These are phyloP conservation scores for Harringtonia lauricola DNA, from an alignment of 2,329 filamentous ascomycete genomes.

Conservation along the genomic window DNA sequence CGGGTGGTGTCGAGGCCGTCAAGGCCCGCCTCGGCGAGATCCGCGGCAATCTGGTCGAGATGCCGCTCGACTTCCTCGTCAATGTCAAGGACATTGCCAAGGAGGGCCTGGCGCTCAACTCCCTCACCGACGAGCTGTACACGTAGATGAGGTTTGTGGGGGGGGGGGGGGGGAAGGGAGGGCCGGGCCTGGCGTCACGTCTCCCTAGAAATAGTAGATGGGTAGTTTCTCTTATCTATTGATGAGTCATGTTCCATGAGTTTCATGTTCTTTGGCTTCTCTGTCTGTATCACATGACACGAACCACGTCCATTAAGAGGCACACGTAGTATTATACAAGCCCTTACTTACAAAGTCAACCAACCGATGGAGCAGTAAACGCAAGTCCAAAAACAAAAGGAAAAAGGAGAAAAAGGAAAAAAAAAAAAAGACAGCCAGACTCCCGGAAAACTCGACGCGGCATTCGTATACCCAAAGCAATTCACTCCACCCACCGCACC, in stretches of 20 bases:
- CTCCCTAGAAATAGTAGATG: too few relatives aligned
- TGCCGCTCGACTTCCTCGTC: conserved; percentile 80
- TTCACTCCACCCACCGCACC: too few relatives aligned
- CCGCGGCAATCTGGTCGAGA: conserved; percentile 69
- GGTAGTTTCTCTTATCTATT: too few relatives aligned
- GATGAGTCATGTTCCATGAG: too few relatives aligned
- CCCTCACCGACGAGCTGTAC: conserved; percentile 61
- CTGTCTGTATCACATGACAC: too few relatives aligned
- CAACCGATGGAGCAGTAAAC: background rate
- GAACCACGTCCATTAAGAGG: background rate
- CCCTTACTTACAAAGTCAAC: background rate
- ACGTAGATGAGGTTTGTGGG: too few relatives aligned
- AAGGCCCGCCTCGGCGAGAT: conserved; percentile 55
- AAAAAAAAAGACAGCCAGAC: background rate
- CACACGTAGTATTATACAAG: background rate
- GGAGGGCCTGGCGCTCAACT: conserved; percentile 63
- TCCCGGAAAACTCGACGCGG: background rate
- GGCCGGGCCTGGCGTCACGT: too few relatives aligned
- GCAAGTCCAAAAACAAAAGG: background rate
- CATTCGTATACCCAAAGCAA: background rate
- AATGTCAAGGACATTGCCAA: conserved; percentile 76
- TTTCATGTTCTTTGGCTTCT: too few relatives aligned
- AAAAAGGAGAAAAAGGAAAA: background rate
- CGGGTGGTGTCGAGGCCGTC: conserved; percentile 59
- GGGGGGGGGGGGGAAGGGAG: too few relatives aligned